phyloP scores from a whole-genome alignment of 2,329 filamentous ascomycete genomes.

The Cadophora malorum region DNA sequence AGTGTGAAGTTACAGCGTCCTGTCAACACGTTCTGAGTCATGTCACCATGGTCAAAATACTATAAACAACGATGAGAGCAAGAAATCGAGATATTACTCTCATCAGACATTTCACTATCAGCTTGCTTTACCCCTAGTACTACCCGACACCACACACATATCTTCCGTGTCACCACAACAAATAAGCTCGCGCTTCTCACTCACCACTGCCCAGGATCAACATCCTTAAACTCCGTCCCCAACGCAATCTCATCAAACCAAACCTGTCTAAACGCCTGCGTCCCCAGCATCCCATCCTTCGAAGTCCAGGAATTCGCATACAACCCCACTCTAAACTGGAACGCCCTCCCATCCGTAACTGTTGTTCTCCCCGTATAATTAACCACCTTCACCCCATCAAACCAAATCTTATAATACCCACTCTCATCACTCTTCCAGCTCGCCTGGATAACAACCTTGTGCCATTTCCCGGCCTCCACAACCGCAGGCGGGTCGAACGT shows the following conservation, averaged over 20 bases:
- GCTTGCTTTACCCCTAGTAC: no score
- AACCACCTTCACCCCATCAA: constrained; percentile 53
- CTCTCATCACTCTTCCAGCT: constrained; percentile 53
- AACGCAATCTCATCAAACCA: constrained; percentile 58
- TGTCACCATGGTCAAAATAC: no score
- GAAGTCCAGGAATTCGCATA: constrained; percentile 60
- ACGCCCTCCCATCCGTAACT: constrained; percentile 51
- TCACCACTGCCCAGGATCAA: constrained; percentile 44
- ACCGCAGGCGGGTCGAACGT: constrained; percentile 47
- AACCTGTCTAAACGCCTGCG: constrained; percentile 52
- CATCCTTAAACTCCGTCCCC: constrained; percentile 51
- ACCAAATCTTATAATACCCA: constrained; percentile 55
- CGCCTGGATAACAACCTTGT: constrained; percentile 53
- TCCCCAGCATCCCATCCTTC: constrained; percentile 48
- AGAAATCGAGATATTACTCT: no score
- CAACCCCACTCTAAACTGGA: constrained; percentile 55
- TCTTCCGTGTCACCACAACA: no score
- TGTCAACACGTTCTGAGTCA: no score
- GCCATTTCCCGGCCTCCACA: constrained; percentile 53
- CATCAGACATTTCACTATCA: no score
- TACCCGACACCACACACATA: no score
- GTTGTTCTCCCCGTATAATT: constrained; percentile 52
- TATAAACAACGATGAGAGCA: no score
- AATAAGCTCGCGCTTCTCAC: no score
- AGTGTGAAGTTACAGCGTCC: no score